These are phyloP conservation scores for Beauveria scarabaeidicola DNA, from an alignment of 2,329 filamentous ascomycete genomes.

Conservation along the genomic window DNA sequence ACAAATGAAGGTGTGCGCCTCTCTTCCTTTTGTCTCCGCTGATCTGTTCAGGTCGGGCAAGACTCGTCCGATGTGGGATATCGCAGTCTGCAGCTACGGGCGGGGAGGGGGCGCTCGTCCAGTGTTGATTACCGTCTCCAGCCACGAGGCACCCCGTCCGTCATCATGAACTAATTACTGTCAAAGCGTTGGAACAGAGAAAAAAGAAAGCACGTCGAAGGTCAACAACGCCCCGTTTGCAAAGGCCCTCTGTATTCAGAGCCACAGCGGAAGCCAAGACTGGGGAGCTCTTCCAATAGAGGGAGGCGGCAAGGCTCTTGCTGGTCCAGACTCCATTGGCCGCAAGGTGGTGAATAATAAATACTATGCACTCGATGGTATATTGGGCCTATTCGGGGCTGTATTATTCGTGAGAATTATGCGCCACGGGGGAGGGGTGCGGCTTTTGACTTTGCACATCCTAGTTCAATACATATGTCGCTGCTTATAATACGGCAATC, in stretches of 20 bases:
- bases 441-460: background rate
- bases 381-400: background rate
- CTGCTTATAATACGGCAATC: background rate
- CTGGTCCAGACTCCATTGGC: background rate
- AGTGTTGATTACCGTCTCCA: background rate
- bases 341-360: background rate
- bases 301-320: background rate
- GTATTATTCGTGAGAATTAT: background rate
- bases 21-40: background rate
- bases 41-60: slow-evolving; percentile 1
- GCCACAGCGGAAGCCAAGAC: background rate
- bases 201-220: background rate
- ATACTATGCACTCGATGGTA: background rate
- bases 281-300: background rate
- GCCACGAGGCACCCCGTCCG: background rate
- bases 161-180: background rate
- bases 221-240: background rate
- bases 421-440: background rate
- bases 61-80: slow-evolving; percentile 7
- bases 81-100: background rate
- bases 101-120: background rate
- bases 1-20: background rate
- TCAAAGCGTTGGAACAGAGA: background rate
- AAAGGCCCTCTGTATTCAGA: background rate
- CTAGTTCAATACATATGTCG: background rate